Conservation (phyloP, 176 grass and related monocot genomes). For the Puya raimondii region DNA sequence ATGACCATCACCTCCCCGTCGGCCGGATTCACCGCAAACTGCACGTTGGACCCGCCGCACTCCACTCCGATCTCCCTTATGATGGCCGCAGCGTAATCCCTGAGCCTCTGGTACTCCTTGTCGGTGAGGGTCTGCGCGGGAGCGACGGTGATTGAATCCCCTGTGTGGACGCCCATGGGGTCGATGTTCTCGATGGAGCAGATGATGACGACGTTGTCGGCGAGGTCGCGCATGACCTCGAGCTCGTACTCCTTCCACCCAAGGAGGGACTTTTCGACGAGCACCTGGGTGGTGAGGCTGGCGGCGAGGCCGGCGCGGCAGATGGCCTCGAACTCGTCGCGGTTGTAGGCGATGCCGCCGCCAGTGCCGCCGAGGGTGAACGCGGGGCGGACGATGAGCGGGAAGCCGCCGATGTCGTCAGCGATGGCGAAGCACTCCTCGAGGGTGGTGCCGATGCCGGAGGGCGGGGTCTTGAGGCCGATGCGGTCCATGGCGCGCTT, state of each 20-base stretch:
- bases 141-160: slow-evolving; percentile 89
- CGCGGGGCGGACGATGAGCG: slow-evolving; percentile 79
- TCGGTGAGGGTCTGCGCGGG: slow-evolving; percentile 91
- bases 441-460: slow-evolving; percentile 74
- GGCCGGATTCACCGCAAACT: slow-evolving; percentile 77
- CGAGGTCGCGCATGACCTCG: slow-evolving; percentile 95
- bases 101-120: slow-evolving; percentile 93
- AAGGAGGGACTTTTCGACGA: slow-evolving; percentile 90
- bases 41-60: slow-evolving; percentile 93
- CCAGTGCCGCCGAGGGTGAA: slow-evolving; percentile 92
- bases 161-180: slow-evolving; percentile 95
- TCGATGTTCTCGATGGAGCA: slow-evolving; percentile 99
- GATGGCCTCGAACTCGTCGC: slow-evolving; percentile 79
- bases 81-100: slow-evolving; percentile 74
- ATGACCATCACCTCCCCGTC: slow-evolving; percentile 99
- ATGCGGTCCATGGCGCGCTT: slow-evolving; percentile 92
- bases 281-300: slow-evolving; percentile 68
- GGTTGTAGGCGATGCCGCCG: slow-evolving; percentile 89
- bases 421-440: slow-evolving; percentile 79
- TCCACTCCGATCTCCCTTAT: slow-evolving; percentile 97
- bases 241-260: slow-evolving; percentile 99
- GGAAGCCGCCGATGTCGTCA: slow-evolving; percentile 61
- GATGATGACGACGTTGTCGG: slow-evolving; percentile 96
- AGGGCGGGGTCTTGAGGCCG: slow-evolving; percentile 83
- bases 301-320: slow-evolving; percentile 65